These are phyloP conservation scores for Blastobotrys buckinghamii DNA, from an alignment of 1,139 yeast species.

Conservation along the genomic window DNA sequence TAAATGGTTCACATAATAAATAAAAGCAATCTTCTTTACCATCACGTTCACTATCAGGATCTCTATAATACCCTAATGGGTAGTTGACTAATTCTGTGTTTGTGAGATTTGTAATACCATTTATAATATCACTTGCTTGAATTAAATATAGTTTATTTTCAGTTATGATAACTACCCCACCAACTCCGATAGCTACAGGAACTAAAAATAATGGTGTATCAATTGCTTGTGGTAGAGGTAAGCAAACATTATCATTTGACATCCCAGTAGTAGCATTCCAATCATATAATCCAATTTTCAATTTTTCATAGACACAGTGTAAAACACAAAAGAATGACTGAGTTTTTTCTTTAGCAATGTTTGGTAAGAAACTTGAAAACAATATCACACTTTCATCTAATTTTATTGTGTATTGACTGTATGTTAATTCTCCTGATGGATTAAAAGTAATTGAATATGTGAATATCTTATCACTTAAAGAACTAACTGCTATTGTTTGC, in stretches of 20 bases:
- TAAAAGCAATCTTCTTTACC: conserved; percentile 14
- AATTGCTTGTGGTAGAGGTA: conserved; percentile 14
- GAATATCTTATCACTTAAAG: conserved; percentile 9
- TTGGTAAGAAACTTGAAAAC: conserved; percentile 14
- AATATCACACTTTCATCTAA: conserved; percentile 9
- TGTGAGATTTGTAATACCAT: conserved; percentile 13
- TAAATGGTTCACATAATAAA: conserved; percentile 15
- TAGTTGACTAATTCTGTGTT: conserved; percentile 1
- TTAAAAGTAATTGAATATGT: not conserved
- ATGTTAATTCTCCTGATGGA: not conserved
- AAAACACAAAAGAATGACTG: conserved; percentile 14
- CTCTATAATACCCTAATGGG: conserved; percentile 10
- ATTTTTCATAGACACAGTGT: conserved; percentile 6
- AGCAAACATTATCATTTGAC: conserved; percentile 3
- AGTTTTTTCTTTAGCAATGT: conserved; percentile 3
- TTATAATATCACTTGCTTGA: conserved; percentile 19
- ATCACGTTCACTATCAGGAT: not conserved
- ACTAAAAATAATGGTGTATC: conserved; percentile 19
- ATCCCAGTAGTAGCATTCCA: conserved; percentile 11
- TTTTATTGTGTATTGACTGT: not conserved
- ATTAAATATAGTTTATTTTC: conserved; percentile 15
- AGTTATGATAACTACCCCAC: conserved; percentile 18
- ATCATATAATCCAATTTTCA: conserved; percentile 14
- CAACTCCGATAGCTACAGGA: conserved; percentile 18
- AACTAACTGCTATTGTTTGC: conserved; percentile 8